Evolutionary conservation across 176 grass and related monocot genomes (phyloP).

Genomic region (Ananas comosus): DNA sequence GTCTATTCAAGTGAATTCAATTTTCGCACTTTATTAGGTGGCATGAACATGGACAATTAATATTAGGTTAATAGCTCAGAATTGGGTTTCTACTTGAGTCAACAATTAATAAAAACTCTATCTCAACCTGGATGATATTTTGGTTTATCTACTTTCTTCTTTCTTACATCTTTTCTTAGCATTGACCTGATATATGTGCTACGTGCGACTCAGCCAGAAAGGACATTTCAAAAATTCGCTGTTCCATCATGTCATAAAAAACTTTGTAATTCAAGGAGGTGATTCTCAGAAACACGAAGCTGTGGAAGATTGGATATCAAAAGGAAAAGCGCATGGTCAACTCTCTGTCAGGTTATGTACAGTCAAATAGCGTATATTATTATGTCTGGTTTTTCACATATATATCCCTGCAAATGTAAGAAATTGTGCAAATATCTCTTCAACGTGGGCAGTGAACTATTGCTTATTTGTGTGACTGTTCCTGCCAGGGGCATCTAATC

Average conservation of each 20-base stretch:
- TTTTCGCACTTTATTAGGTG: background rate
- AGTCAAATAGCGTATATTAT: constrained; percentile 14
- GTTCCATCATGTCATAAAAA: constrained; percentile 88
- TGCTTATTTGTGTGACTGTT: too few relatives aligned
- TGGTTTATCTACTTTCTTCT: background rate
- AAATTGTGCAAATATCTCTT: too few relatives aligned
- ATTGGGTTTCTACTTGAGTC: background rate
- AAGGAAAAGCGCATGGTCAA: constrained; percentile 66
- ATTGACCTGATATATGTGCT: background rate
- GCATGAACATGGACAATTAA: background rate
- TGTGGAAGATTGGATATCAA: constrained; percentile 83
- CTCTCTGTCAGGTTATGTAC: constrained; percentile 57
- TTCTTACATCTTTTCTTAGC: background rate
- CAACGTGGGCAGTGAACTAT: too few relatives aligned
- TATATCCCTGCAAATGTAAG: too few relatives aligned
- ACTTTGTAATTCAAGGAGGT: constrained; percentile 93
- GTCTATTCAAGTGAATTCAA: background rate
- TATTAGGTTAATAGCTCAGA: background rate
- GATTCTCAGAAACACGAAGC: constrained; percentile 52
- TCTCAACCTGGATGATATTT: background rate
- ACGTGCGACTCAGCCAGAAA: constrained; percentile 45
- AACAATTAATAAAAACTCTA: background rate
- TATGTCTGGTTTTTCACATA: background rate
- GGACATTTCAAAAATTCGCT: constrained; percentile 90
- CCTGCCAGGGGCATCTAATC: background rate